phyloP scores from a whole-genome alignment of 805 yeast genomes.

The Candida maesae region DNA sequence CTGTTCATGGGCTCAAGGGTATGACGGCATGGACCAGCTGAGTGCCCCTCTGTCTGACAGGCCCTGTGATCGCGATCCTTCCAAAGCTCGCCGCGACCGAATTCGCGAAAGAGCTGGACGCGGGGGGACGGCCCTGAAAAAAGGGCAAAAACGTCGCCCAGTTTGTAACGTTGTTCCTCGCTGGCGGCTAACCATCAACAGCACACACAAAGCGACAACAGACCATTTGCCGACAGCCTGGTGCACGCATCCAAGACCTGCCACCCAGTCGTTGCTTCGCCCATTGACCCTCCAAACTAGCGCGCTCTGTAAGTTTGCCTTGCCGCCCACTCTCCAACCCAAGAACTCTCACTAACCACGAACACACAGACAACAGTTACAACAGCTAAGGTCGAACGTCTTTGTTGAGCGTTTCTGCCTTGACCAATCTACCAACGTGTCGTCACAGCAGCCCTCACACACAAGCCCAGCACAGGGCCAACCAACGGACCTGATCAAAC shows the following conservation, averaged over 20 bases:
- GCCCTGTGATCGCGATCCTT: too few species aligned
- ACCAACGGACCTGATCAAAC: conserved; percentile 24
- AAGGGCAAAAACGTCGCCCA: background rate
- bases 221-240: too few species aligned
- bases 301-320: too few species aligned
- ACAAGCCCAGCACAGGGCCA: conserved; percentile 22
- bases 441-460: conserved; percentile 4
- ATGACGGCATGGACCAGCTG: too few species aligned
- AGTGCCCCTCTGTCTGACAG: too few species aligned
- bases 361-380: background rate
- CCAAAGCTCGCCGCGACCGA: too few species aligned
- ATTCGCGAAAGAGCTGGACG: background rate
- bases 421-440: conserved; percentile 10
- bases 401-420: background rate
- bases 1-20: too few species aligned
- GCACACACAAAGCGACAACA: too few species aligned
- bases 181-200: too few species aligned
- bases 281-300: background rate
- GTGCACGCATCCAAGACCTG: too few species aligned
- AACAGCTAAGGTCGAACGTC: conserved; percentile 2
- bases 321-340: background rate
- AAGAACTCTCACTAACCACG: background rate
- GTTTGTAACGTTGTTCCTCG: background rate
- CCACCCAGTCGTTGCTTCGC: background rate
- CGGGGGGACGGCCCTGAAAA: background rate